phyloP scores from a whole-genome alignment of 108 stramenopile species.

The Mayamaea pseudoterrestris region DNA sequence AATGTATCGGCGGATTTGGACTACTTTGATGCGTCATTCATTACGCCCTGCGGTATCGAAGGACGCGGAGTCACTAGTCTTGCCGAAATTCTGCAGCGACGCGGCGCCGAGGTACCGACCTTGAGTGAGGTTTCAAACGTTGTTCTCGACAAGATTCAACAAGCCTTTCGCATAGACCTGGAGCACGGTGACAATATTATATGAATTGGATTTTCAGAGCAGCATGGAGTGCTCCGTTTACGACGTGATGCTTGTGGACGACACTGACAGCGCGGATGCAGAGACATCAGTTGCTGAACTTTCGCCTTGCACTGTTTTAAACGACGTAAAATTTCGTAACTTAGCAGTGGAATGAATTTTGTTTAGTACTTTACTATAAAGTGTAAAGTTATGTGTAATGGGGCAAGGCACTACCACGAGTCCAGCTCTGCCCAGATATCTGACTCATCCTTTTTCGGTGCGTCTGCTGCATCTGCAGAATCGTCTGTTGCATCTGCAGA shows the following conservation, averaged over 20 bases:
- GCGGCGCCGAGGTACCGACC: constrained; percentile 9
- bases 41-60: constrained; percentile 68
- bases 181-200: background rate
- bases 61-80: constrained; percentile 79
- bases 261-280: background rate
- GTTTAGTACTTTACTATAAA: no score
- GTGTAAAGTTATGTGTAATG: no score
- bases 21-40: constrained; percentile 65
- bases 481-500: background rate
- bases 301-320: constrained; percentile 2
- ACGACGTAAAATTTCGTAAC: no score
- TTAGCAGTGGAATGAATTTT: no score
- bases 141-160: constrained; percentile 15
- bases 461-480: background rate
- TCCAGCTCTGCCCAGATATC: no score
- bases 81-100: constrained; percentile 23
- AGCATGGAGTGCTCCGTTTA: background rate
- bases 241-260: background rate
- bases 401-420: no score
- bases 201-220: background rate
- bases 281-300: background rate
- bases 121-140: constrained; percentile 16
- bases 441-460: background rate
- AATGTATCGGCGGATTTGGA: constrained; percentile 81
- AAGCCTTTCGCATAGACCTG: constrained; percentile 22